phyloP scores from a whole-genome alignment of 23 red algal genomes.

The Pyropia haitanensis region DNA sequence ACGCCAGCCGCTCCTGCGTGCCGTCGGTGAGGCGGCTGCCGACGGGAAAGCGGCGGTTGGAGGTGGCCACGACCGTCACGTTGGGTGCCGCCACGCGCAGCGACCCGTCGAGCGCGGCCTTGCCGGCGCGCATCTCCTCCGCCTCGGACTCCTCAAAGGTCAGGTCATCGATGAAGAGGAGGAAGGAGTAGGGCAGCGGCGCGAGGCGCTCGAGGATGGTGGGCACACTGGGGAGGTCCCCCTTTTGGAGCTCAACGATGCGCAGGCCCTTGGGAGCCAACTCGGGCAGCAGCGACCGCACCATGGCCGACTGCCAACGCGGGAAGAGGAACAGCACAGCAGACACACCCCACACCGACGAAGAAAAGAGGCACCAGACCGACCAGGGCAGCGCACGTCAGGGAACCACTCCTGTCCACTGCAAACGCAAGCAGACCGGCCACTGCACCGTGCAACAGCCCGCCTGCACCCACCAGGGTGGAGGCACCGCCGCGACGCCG shows the following conservation, averaged over 20 bases:
- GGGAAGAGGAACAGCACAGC: no score
- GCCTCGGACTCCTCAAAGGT: slow-evolving; percentile 2
- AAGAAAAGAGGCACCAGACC: background rate
- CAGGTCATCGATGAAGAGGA: slow-evolving; percentile 37
- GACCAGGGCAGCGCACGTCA: background rate
- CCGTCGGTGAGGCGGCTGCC: background rate
- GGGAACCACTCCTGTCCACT: no score
- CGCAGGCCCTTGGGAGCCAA: slow-evolving; percentile 14
- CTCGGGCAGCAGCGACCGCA: slow-evolving; percentile 3
- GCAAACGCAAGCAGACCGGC: no score
- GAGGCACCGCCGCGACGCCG: no score
- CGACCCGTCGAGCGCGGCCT: slow-evolving; percentile 4
- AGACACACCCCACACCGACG: no score
- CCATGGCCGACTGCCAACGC: background rate
- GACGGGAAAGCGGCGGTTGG: slow-evolving; percentile 3
- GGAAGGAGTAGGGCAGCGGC: slow-evolving; percentile 9
- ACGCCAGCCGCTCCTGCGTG: slow-evolving; percentile 5
- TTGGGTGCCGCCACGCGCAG: background rate
- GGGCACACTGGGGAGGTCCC: slow-evolving; percentile 5
- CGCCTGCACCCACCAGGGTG: no score
- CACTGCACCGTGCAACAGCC: no score
- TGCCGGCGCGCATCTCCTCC: slow-evolving; percentile 5
- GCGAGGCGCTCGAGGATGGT: slow-evolving; percentile 1
- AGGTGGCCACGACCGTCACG: background rate
- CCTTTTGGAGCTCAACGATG: slow-evolving; percentile 24